Percentiles rank a stretch among this genome's conserved stretches.
Evolutionary conservation across 352 stramenopile genomes (phyloP).

Genomic region (Phytophthora sp.): DNA sequence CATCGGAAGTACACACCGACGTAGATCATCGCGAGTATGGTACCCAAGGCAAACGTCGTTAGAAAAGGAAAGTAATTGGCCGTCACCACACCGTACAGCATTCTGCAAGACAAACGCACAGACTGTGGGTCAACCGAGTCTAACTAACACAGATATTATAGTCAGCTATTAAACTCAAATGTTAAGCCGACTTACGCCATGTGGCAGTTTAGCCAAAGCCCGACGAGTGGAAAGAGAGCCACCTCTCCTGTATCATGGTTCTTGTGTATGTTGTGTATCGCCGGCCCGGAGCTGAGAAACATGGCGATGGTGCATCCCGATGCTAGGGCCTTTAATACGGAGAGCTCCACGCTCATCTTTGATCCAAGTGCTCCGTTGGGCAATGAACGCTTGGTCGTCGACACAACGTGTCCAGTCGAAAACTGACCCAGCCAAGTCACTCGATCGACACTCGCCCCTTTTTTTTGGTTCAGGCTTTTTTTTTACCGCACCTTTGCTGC

Average conservation of each 20-base stretch:
- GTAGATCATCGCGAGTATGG: conserved; percentile 27
- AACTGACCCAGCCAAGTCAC: too few species aligned
- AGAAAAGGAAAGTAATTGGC: conserved; percentile 41
- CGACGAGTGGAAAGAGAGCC: conserved; percentile 36
- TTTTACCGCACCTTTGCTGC: too few species aligned
- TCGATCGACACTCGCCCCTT: too few species aligned
- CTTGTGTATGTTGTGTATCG: conserved; percentile 43
- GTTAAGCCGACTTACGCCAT: too few species aligned
- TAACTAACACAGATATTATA: too few species aligned
- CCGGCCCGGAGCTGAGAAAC: conserved; percentile 37
- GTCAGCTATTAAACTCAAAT: too few species aligned
- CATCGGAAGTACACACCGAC: conserved; percentile 28
- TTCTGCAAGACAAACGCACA: too few species aligned
- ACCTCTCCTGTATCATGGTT: conserved; percentile 32
- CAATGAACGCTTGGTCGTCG: too few species aligned
- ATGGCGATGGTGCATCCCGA: conserved; percentile 43
- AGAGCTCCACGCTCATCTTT: conserved; percentile 29
- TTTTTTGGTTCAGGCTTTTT: too few species aligned
- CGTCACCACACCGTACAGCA: too few species aligned
- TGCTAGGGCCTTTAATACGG: conserved; percentile 37
- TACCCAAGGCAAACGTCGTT: conserved; percentile 36
- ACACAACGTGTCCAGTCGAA: conserved; percentile 11
- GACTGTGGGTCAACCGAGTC: too few species aligned
- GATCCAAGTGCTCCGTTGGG: too few species aligned
- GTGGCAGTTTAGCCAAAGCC: conserved; percentile 42